Base-by-base conservation (phyloP, 2,329 filamentous ascomycete genomes). In the Talaromyces albobiverticillius region DNA sequence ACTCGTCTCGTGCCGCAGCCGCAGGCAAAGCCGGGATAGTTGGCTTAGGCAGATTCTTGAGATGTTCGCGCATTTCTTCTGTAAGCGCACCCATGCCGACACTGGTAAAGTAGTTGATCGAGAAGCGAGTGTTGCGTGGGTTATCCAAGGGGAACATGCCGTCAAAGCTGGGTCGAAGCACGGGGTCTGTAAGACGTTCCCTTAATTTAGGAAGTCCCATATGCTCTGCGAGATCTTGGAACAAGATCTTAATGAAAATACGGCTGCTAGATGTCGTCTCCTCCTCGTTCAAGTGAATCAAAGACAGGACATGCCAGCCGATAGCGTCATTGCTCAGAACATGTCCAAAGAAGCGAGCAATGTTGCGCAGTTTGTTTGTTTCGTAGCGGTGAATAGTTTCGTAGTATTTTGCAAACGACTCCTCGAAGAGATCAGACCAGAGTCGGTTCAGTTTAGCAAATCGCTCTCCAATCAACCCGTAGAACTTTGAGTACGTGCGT, bases 61-160 rank as follows among this genome's bases (percentile, higher is more conserved):
- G 80, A 67, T 87, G 85, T 65, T 95, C 90, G 71, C 94, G 86
- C 90, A 96, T 95, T 61, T 91, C 89, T 68, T 99, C 94, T 2
- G 94, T 99, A 58, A 99, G 81, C 22, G 84, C 85, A 68, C 94
- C 94, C 89, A 99, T 95, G 55, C 92, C 91, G 64, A 99, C 95
- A 65, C 91, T 94, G 9, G 94, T 99, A 71, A 99, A 97, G 80
- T 96, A 99, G 75, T 99, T 99, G 85, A 99, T 96, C 48, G 92
- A 90, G 79, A 99, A 99, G 51, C 93, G 86, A 36, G 92, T 91
- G 72, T 96, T 94, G 67, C 89, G 86, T 22, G 91, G 84, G 65
- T 91, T 90, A 69, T 97, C 92, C 57, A 79, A 87, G 0, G 94
- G 94, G 79, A 99, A 97, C 41, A 99, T 77, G 26, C 93, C 93